Evolutionary conservation across 495 filamentous ascomycete genomes (phyloP).

Genomic region (Podospora pseudopauciseta): DNA sequence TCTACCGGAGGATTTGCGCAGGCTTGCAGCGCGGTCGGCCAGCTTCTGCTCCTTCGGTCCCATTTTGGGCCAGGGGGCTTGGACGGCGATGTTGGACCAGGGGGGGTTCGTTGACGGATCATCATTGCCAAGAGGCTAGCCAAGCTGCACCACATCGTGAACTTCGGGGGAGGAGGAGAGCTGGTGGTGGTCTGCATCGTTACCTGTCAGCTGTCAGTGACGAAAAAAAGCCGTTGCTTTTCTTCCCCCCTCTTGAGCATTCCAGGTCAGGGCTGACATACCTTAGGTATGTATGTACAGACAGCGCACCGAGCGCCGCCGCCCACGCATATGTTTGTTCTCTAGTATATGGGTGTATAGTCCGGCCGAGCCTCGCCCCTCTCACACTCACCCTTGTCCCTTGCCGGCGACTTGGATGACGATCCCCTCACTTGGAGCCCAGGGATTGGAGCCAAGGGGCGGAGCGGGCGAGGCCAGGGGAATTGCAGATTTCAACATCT

Average conservation of each 20-base stretch:
- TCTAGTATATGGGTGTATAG: not conserved
- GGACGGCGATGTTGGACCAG: not conserved
- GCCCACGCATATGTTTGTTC: not conserved
- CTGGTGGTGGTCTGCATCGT: not conserved
- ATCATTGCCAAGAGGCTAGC: not conserved
- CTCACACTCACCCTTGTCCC: not conserved
- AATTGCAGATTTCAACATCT: not conserved
- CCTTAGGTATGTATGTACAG: too few relatives aligned
- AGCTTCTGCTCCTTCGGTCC: not conserved
- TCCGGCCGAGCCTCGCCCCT: not conserved
- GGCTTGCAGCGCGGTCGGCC: not conserved
- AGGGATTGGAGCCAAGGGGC: not conserved
- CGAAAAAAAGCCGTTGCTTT: not conserved
- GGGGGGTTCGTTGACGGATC: not conserved
- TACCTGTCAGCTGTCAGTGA: not conserved
- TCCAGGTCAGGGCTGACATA: not conserved
- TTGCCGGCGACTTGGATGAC: not conserved
- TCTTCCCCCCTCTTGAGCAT: not conserved
- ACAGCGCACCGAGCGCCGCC: not conserved
- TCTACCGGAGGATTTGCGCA: conserved; percentile 13
- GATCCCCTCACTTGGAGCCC: not conserved
- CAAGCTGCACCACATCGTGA: not conserved
- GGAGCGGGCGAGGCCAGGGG: not conserved
- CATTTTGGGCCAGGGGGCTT: not conserved
- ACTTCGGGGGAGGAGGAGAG: not conserved